Conservation (phyloP, 768 basidiomycete species). For the Scleroderma citrinum region DNA sequence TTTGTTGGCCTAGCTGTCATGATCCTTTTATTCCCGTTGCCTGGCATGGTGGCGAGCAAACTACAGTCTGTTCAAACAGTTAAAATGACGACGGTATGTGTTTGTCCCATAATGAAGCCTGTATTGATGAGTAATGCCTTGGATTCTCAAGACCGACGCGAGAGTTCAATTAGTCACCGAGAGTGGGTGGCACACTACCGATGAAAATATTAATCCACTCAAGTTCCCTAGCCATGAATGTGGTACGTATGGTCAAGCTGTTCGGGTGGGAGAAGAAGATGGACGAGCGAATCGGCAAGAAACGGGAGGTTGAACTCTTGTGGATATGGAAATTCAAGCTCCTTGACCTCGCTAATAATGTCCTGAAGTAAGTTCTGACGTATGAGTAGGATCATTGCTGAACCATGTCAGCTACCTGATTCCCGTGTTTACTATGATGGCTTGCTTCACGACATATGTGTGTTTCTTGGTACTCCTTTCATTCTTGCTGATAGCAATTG, state of each 20-base stretch:
- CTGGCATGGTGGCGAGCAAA: conserved; percentile 47
- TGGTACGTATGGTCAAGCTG: conserved; percentile 64
- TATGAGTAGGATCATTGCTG: background rate
- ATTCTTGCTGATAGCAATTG: background rate
- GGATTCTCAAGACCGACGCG: conserved; percentile 40
- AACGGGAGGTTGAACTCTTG: conserved; percentile 55
- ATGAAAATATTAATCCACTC: conserved; percentile 1
- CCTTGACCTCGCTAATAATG: conserved; percentile 39
- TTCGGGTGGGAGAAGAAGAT: conserved; percentile 64
- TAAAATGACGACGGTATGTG: conserved; percentile 39
- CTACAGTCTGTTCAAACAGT: conserved; percentile 43
- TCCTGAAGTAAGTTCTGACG: conserved; percentile 9
- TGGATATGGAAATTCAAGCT: conserved; percentile 50
- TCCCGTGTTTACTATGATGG: conserved; percentile 60
- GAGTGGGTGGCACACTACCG: conserved; percentile 29
- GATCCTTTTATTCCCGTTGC: conserved; percentile 49
- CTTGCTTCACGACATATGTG: conserved; percentile 57
- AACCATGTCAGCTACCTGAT: conserved; percentile 42
- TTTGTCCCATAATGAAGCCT: background rate
- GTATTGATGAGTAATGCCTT: background rate
- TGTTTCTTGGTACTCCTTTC: conserved; percentile 10
- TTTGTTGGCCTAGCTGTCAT: conserved; percentile 53
- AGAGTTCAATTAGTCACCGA: conserved; percentile 59
- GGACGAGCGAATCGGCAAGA: conserved; percentile 43
- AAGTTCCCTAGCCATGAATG: conserved; percentile 40